phyloP scores from a whole-genome alignment of 116 monocot species.

The Cymodocea nodosa region DNA sequence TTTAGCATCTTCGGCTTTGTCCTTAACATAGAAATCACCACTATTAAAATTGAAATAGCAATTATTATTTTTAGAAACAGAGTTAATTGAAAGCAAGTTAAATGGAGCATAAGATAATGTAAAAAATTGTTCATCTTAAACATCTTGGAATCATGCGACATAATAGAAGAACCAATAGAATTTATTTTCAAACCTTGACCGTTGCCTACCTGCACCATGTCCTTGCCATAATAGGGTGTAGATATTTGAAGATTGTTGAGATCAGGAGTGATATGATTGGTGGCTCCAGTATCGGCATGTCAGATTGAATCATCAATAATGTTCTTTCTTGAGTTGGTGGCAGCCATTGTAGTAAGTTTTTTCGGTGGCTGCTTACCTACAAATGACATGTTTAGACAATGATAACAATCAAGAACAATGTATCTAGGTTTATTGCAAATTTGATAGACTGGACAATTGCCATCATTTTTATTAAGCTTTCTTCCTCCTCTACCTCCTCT shows the following conservation, averaged over 20 bases:
- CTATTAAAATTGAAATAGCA: neutral
- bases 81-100: neutral
- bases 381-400: neutral
- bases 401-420: neutral
- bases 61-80: neutral
- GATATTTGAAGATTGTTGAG: neutral
- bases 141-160: neutral
- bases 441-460: no score
- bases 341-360: neutral
- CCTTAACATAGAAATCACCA: neutral
- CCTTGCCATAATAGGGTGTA: neutral
- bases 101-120: neutral
- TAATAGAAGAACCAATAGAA: neutral
- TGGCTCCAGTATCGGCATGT: neutral
- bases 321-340: neutral
- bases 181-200: neutral
- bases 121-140: neutral
- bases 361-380: neutral
- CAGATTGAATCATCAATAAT: neutral
- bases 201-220: constrained; percentile 1
- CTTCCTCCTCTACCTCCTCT: no score
- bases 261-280: neutral
- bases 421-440: neutral
- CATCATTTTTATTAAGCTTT: no score
- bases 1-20: neutral